Evolutionary conservation across 2,329 filamentous ascomycete genomes (phyloP), one percentile per base, ranked within the genome.

Genomic region (Fusarium odoratissimum): DNA sequence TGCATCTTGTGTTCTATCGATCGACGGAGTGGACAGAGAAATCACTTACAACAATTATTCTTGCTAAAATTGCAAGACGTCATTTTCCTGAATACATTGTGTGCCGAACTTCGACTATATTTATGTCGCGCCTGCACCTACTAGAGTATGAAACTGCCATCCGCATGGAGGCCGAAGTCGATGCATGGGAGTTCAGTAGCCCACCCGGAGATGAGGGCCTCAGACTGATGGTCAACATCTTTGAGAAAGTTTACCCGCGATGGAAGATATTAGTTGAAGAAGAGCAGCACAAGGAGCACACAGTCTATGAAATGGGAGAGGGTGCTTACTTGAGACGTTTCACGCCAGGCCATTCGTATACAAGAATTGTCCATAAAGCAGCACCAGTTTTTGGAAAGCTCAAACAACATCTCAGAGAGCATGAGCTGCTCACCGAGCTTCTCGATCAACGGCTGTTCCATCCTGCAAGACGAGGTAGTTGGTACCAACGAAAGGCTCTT

Each of bases 1-100:
- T 98, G 1, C 96, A 98, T 82, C 84, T 99, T 5, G 95, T 99
- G 33, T 99, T 98, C 80, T 98, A 98, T 81, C 89, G 95, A 65
- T 98, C 95, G 14, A 97, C 94, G 0, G 93, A 97, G 80, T 99
- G 96, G 96, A 97, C 95, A 0, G 95, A 98, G 77, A 98, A 97
- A 80, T 98, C 95, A 3, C 85, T 99, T 19, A 98, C 94, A 3
- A 95, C 95, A 0, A 95, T 98, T 60, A 97, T 99, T 48, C 87
- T 99, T 9, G 94, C 96, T 12, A 95, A 95, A 72, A 97, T 97
- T 64, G 93, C 95, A 4, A 89, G 91, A 46, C 89, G 94, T 40
- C 96, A 95, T 79, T 99, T 98, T 73, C 95, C 95, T 0, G 86
- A 92, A 6, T 99, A 97, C 78, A 89, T 98, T 28, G 95, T 98